A percentile compares a stretch with the other conserved stretches of the same genome.
These are phyloP conservation scores for Lactarius indigo DNA, from an alignment of 768 basidiomycete species.

Conservation along the genomic window DNA sequence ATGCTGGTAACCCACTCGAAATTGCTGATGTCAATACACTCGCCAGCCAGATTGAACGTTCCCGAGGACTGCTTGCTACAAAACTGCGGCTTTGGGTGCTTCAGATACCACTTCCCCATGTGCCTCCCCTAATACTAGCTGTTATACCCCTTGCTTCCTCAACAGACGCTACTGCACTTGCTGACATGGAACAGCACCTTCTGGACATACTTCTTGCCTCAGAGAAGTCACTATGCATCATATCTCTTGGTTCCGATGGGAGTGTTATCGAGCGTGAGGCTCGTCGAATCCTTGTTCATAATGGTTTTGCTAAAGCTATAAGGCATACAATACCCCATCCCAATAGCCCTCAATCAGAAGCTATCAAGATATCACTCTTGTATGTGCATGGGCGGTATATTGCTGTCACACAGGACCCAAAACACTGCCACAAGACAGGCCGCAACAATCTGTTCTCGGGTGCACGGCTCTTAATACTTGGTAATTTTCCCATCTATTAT, in stretches of 20 bases:
- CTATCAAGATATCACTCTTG: neutral
- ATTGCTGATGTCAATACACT: conserved; percentile 29
- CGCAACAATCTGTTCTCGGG: conserved; percentile 38
- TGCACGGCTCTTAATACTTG: conserved; percentile 31
- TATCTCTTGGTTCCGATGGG: conserved; percentile 38
- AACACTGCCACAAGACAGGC: conserved; percentile 36
- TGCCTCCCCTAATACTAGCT: conserved; percentile 37
- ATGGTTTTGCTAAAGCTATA: neutral
- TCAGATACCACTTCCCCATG: conserved; percentile 33
- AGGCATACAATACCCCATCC: neutral
- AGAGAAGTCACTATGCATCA: conserved; percentile 25
- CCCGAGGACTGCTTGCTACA: conserved; percentile 24
- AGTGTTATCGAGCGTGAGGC: conserved; percentile 33
- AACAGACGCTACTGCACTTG: conserved; percentile 26
- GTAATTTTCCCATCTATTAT: conserved; percentile 26
- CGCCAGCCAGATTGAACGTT: conserved; percentile 16
- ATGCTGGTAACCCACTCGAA: conserved; percentile 25
- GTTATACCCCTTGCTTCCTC: conserved; percentile 32
- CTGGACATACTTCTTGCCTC: conserved; percentile 30
- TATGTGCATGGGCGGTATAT: neutral
- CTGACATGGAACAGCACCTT: conserved; percentile 21
- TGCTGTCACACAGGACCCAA: conserved; percentile 35
- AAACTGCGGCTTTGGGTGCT: conserved; percentile 37
- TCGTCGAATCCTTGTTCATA: conserved; percentile 25
- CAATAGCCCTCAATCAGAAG: neutral